phyloP scores from a whole-genome alignment of 257 asterid species.

The Buddleja alternifolia region DNA sequence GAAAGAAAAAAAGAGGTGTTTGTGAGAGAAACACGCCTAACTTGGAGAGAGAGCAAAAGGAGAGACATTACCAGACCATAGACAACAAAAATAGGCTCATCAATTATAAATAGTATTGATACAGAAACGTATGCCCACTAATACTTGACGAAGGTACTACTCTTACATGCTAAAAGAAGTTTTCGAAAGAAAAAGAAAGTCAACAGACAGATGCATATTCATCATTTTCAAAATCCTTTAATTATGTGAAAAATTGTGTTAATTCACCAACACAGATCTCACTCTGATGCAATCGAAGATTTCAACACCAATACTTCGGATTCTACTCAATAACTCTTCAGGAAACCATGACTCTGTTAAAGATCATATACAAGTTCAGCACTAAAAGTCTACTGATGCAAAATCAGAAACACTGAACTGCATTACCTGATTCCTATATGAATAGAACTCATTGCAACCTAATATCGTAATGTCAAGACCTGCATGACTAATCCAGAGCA shows the following conservation, averaged over 20 bases:
- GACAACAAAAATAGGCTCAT: too few relatives aligned
- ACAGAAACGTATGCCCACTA: too few relatives aligned
- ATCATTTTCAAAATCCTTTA: neutral
- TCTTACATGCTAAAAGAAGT: slow-evolving; percentile 18
- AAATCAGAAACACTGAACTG: slow-evolving; percentile 20
- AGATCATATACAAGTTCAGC: neutral
- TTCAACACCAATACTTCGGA: neutral
- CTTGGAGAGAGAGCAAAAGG: too few relatives aligned
- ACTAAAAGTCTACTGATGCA: slow-evolving; percentile 11
- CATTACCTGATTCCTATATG: slow-evolving; percentile 89
- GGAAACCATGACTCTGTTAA: slow-evolving; percentile 12
- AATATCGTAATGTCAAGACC: slow-evolving; percentile 90
- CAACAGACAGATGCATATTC: neutral
- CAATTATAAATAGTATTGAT: too few relatives aligned
- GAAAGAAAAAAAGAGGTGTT: too few relatives aligned
- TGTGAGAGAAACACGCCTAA: too few relatives aligned
- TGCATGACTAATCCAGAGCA: slow-evolving; percentile 57
- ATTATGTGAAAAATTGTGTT: neutral
- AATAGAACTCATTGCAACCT: slow-evolving; percentile 93
- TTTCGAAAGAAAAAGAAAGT: neutral
- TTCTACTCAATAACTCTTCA: neutral
- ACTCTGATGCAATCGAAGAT: slow-evolving; percentile 14
- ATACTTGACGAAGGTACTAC: slow-evolving; percentile 7
- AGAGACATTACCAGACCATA: too few relatives aligned
- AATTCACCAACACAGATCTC: neutral